A percentile compares a stretch with the other conserved stretches of the same genome.
Evolutionary conservation across 2,329 filamentous ascomycete species (phyloP).

Genomic region (Aspergillus texensis): DNA sequence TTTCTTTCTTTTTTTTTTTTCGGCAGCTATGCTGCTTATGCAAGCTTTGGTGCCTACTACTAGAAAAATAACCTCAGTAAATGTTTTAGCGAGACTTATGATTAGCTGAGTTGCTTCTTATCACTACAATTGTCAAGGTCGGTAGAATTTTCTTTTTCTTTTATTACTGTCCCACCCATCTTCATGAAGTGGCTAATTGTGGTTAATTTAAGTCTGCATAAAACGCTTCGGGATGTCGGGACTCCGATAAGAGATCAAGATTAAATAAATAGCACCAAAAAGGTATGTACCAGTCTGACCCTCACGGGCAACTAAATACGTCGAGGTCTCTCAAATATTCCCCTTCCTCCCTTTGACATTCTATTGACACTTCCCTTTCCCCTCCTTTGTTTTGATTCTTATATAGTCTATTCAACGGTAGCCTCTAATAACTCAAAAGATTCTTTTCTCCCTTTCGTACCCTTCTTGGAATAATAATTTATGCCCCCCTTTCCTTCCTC

Average conservation of each 20-base stretch:
- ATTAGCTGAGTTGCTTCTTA: neutral
- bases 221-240: slow-evolving; percentile 18
- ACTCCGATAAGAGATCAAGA: slow-evolving; percentile 11
- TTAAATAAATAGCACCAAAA: neutral
- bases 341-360: neutral
- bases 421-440: neutral
- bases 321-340: neutral
- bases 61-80: neutral
- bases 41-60: neutral
- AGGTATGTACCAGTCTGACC: slow-evolving; percentile 2
- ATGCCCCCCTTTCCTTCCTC: neutral
- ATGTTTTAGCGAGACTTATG: neutral
- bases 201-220: slow-evolving; percentile 11
- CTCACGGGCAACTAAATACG: neutral
- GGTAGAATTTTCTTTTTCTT: neutral
- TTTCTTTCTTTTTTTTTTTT: too few relatives aligned
- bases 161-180: neutral
- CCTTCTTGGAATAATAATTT: neutral
- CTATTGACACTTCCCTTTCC: neutral
- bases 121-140: neutral
- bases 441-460: neutral
- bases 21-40: neutral
- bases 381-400: neutral
- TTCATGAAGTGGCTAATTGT: neutral
- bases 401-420: neutral